phyloP scores from a whole-genome alignment of 2,329 filamentous ascomycete species.

The Neonectria punicea region DNA sequence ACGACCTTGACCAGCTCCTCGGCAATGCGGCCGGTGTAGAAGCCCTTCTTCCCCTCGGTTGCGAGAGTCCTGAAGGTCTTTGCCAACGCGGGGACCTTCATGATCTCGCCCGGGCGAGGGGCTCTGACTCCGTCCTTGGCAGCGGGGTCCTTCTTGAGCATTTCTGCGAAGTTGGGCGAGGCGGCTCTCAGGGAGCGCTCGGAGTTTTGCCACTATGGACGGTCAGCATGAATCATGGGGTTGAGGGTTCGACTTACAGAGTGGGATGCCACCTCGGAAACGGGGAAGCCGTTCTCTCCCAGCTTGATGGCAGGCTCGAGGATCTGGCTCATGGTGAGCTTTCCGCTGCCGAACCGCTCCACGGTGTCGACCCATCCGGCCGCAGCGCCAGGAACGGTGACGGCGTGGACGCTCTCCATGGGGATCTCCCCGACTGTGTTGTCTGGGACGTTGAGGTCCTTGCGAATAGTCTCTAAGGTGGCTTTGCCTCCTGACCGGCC shows the following conservation, averaged over 20 bases:
- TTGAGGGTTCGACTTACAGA: slow-evolving; percentile 63
- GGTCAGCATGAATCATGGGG: background rate
- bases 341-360: slow-evolving; percentile 89
- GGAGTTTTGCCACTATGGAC: slow-evolving; percentile 74
- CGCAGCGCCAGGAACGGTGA: slow-evolving; percentile 89
- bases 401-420: slow-evolving; percentile 79
- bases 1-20: slow-evolving; percentile 84
- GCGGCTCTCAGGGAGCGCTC: slow-evolving; percentile 74
- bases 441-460: slow-evolving; percentile 72
- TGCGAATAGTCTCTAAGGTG: slow-evolving; percentile 76
- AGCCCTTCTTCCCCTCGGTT: slow-evolving; percentile 85
- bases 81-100: slow-evolving; percentile 85
- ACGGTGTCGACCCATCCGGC: slow-evolving; percentile 94
- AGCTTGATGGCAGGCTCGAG: slow-evolving; percentile 85
- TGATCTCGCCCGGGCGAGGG: slow-evolving; percentile 84
- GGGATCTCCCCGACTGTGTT: slow-evolving; percentile 72
- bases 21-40: slow-evolving; percentile 87
- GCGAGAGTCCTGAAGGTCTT: slow-evolving; percentile 84
- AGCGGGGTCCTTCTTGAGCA: slow-evolving; percentile 81
- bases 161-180: slow-evolving; percentile 87
- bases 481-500: slow-evolving; percentile 80
- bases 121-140: slow-evolving; percentile 77
- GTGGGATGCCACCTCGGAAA: slow-evolving; percentile 79
- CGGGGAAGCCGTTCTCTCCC: slow-evolving; percentile 89
- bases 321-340: slow-evolving; percentile 79